Conservation (phyloP, 2,329 filamentous ascomycete genomes). For the Trichoderma atrobrunneum region DNA sequence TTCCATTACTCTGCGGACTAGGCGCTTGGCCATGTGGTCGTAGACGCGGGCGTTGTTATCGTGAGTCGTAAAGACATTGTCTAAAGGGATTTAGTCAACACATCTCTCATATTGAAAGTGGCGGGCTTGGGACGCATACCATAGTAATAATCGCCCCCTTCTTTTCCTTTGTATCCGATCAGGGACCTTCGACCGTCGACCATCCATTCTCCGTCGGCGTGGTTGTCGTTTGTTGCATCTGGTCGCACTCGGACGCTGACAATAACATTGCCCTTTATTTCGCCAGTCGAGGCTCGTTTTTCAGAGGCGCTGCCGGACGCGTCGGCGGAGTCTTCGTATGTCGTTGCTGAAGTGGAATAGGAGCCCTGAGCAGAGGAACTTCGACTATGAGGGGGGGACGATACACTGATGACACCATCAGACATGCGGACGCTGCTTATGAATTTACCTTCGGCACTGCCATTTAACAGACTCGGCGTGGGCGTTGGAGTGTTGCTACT, state of each 20-base stretch:
- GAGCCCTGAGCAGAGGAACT: constrained; percentile 92
- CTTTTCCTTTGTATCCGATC: constrained; percentile 80
- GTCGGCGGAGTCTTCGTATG: constrained; percentile 76
- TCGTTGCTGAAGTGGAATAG: constrained; percentile 85
- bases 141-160: constrained; percentile 90
- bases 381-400: constrained; percentile 82
- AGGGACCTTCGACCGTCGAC: constrained; percentile 81
- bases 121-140: constrained; percentile 54
- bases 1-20: constrained; percentile 97
- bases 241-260: constrained; percentile 94
- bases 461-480: constrained; percentile 75
- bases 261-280: constrained; percentile 89
- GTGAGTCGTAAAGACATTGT: constrained; percentile 93
- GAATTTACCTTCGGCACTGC: constrained; percentile 72
- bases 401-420: constrained; percentile 71
- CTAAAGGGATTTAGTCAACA: constrained; percentile 45
- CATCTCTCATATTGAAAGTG: background rate
- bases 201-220: constrained; percentile 80
- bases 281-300: constrained; percentile 55
- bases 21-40: constrained; percentile 86
- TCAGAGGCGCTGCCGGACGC: constrained; percentile 34
- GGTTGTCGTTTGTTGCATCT: constrained; percentile 64
- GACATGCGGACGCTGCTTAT: constrained; percentile 66
- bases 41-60: constrained; percentile 96
- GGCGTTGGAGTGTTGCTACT: constrained; percentile 43